phyloP scores from a whole-genome alignment of 208 protist species.

The Wallacemonas sp. region DNA sequence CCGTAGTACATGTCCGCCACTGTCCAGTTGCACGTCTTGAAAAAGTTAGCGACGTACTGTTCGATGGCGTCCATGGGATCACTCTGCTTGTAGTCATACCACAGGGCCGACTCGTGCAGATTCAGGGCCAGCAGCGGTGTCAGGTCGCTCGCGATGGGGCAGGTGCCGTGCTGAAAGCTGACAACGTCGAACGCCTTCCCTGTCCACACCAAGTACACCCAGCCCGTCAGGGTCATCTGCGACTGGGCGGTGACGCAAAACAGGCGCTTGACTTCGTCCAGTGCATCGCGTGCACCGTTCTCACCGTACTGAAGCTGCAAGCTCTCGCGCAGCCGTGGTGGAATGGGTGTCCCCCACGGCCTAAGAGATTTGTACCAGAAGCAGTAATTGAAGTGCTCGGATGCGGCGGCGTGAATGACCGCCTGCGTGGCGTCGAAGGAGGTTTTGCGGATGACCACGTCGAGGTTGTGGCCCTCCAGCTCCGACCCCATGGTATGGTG shows the following conservation, averaged over 20 bases:
- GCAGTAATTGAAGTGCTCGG: conserved; percentile 91
- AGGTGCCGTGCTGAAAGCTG: conserved; percentile 71
- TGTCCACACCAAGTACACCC: conserved; percentile 87
- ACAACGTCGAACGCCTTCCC: conserved; percentile 78
- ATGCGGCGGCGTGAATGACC: conserved; percentile 60
- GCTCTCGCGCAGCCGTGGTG: conserved; percentile 55
- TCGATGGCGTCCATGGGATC: conserved; percentile 31
- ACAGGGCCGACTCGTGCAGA: conserved; percentile 59
- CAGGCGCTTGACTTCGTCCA: conserved; percentile 59
- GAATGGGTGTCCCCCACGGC: conserved; percentile 74
- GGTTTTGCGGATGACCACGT: conserved; percentile 75
- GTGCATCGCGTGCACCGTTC: conserved; percentile 53
- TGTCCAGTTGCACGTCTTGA: conserved; percentile 86
- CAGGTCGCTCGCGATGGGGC: conserved; percentile 71
- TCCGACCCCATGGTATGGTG: conserved; percentile 65
- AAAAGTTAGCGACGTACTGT: conserved; percentile 78
- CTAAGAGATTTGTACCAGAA: conserved; percentile 87
- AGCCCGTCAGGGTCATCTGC: conserved; percentile 52
- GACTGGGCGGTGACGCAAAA: conserved; percentile 55
- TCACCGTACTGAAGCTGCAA: conserved; percentile 75
- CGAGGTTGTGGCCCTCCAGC: conserved; percentile 81
- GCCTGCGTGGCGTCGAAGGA: conserved; percentile 79
- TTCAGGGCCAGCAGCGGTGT: conserved; percentile 79
- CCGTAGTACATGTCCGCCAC: conserved; percentile 67
- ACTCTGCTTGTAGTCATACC: conserved; percentile 49